These are phyloP conservation scores for Chlorella sp. DNA, from an alignment of 139 green algal species.

Conservation along the genomic window DNA sequence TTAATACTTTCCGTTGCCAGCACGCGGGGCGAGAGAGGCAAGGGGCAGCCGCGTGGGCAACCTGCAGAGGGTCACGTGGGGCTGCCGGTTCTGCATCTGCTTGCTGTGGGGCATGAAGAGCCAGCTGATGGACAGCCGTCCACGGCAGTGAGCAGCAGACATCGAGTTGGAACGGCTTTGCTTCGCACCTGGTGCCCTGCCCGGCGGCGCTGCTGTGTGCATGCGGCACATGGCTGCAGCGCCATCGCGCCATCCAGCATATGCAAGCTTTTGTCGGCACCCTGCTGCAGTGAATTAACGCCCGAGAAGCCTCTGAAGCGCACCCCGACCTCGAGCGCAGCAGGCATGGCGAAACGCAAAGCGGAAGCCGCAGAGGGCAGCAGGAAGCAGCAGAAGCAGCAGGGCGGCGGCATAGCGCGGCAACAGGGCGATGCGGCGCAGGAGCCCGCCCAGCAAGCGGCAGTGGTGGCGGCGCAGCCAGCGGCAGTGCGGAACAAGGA, in stretches of 20 bases:
- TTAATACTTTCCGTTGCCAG: too few relatives aligned
- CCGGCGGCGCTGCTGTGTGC: background rate
- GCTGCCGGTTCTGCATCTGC: too few relatives aligned
- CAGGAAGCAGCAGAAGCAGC: slow-evolving; percentile 9
- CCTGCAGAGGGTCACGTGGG: too few relatives aligned
- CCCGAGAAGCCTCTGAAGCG: background rate
- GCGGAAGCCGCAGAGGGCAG: background rate
- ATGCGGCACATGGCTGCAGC: background rate
- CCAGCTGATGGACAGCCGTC: too few relatives aligned
- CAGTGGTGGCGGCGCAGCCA: background rate
- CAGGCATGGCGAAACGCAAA: slow-evolving; percentile 26
- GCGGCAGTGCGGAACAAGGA: slow-evolving; percentile 77
- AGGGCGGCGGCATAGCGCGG: background rate
- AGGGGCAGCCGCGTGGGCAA: too few relatives aligned
- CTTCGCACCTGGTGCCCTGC: too few relatives aligned
- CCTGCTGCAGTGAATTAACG: too few relatives aligned
- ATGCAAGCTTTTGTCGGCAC: background rate
- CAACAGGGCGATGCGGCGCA: background rate
- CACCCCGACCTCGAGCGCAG: background rate
- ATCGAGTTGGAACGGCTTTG: too few relatives aligned
- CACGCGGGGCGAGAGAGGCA: too few relatives aligned
- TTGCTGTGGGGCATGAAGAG: too few relatives aligned
- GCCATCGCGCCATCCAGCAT: background rate
- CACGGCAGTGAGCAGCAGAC: too few relatives aligned
- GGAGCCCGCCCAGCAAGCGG: background rate